A percentile compares a stretch with the other conserved stretches of the same genome.
Evolutionary conservation across 2,329 filamentous ascomycete genomes (phyloP).

Genomic region (Byssochlamys sp.): DNA sequence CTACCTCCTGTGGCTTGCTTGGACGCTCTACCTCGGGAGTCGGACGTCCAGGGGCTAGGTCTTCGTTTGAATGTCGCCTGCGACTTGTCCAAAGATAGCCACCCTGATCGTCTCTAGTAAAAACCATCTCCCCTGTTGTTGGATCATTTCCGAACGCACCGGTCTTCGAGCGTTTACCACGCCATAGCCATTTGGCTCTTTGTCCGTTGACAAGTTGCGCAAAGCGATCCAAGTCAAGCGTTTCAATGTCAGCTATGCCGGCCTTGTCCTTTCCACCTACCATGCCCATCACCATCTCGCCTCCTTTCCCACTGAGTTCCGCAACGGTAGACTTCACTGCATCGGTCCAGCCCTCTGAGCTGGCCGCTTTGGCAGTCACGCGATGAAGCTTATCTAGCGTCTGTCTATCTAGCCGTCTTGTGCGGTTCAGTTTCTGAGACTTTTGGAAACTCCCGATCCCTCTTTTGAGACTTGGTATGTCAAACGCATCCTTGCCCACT

Average conservation of each 20-base stretch:
- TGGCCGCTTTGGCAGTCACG: conserved; percentile 80
- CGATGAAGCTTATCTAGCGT: conserved; percentile 73
- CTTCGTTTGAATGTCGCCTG: conserved; percentile 32
- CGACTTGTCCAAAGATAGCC: conserved; percentile 38
- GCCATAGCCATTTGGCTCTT: conserved; percentile 86
- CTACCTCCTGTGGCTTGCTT: conserved; percentile 21
- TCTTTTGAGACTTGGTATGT: conserved; percentile 69
- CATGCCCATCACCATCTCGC: conserved; percentile 92
- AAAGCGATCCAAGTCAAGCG: conserved; percentile 76
- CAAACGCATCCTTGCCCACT: conserved; percentile 83
- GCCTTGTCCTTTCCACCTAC: conserved; percentile 78
- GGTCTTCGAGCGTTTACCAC: conserved; percentile 70
- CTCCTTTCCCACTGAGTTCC: conserved; percentile 85
- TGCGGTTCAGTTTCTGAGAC: conserved; percentile 67
- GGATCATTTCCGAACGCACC: conserved; percentile 20
- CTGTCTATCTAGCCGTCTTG: conserved; percentile 68
- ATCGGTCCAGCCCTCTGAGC: conserved; percentile 79
- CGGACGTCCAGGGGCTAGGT: conserved; percentile 20
- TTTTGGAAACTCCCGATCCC: conserved; percentile 87
- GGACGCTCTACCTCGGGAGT: conserved; percentile 21
- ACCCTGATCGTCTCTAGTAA: conserved; percentile 37
- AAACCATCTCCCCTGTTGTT: conserved; percentile 33
- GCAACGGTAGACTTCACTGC: conserved; percentile 92
- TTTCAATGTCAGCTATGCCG: conserved; percentile 86
- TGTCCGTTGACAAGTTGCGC: conserved; percentile 69